Evolutionary conservation across 441 rosid genomes (phyloP), one percentile per base, ranked within the genome.

Genomic region (Kokia cookei): DNA sequence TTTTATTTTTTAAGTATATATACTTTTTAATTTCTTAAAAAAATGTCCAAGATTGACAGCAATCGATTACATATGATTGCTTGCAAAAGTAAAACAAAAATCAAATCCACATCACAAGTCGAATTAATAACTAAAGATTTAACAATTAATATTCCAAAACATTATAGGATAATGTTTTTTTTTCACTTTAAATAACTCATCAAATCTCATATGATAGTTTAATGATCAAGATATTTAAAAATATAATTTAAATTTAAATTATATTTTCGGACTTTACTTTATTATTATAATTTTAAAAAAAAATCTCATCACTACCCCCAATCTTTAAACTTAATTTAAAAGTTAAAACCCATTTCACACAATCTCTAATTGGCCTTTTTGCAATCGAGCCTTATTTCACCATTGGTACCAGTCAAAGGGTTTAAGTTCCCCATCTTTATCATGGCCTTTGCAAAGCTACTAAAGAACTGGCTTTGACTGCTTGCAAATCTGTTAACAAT

Each of bases 341-440:
- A 4, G 37, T 32, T 1, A 32, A 32, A 32, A 32, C 7, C 37
- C 37, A 1, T 32, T 32, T 32, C 1, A 0, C 37, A 32, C 4
- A 5, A 32, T 32, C 37, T 32, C 65, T 65, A 83, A 67, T 87
- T 85, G 55, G 84, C 75, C 65, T 67, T 80, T 54, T 61, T 80
- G 70, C 89, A 87, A 1, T 80, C 75, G 54, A 60, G 72, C 74
- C 91, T 82, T 58, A 87, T 87, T 77, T 86, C 82, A 26, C 91
- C 91, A 54, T 26, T 75, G 61, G 24, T 78, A 68, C 91, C 91
- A 5, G 91, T 86, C 76, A 87, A 73, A 0, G 86, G 84, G 65
- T 76, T 77, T 14, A 85, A 78, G 27, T 83, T 85, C 42, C 91
- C 89, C 88, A 87, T 86, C 2, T 77, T 87, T 55, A 82, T 77